Evolutionary conservation across 2,329 filamentous ascomycete genomes (phyloP), one percentile per base, ranked within the genome.

Genomic region (Xylariaceae sp.): DNA sequence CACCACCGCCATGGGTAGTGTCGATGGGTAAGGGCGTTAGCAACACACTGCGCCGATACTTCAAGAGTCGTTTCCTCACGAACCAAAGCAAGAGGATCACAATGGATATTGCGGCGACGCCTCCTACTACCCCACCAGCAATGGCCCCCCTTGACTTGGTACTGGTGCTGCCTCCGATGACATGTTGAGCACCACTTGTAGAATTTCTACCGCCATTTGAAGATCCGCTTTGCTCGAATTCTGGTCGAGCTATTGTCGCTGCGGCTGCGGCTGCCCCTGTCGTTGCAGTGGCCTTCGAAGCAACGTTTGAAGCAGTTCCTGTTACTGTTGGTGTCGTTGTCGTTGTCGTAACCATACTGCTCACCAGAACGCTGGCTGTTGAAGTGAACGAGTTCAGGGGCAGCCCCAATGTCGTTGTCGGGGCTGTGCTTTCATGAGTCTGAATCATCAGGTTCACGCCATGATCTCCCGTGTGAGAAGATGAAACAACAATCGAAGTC

Each of bases 91-190:
- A 61, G 47, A 84, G 75, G 0, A 73, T 76, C 18, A 82, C 65
- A 13, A 84, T 59, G 2, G 75, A 74, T 41, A 80, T 63, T n/a
- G 76, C 71, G 0, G 78, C 76, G 1, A 82, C 67, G 3, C 77
- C 77, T 34, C 81, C 82, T 3, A 82, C 69, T 2, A 82, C 77
- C 45, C 81, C 78, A 8, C 79, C 82, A 1, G 79, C 79, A 49
- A 85, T 75, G 4, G 77, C 77, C 30, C 76, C 71, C 0, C 76
- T 76, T 5, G 72, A 75, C 34, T 69, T 65, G 1, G 68, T 70
- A 30, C 67, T 71, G 54, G 65, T 67, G 18, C 62, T 66, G 53
- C 62, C 67, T 23, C 64, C 69, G 56, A 17, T 70, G 59, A 62
- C 65, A 67, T 63, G 66, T 49, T 64, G 58, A 44, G 61, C 62